phyloP scores from a whole-genome alignment of 2,329 filamentous ascomycete genomes.

The Diaporthe caulivora region DNA sequence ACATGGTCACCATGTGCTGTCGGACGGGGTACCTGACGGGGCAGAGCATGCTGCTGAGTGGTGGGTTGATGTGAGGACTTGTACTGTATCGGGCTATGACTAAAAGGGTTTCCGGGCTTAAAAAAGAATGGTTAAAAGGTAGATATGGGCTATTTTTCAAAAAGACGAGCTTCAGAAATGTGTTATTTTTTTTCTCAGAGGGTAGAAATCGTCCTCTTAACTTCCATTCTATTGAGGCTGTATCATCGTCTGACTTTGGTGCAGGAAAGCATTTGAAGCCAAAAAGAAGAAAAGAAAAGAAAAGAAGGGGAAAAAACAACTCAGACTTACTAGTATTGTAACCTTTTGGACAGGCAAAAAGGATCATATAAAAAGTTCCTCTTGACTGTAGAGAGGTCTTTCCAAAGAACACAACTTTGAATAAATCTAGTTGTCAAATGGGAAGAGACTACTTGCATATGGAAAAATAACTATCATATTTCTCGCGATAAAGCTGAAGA shows the following conservation, averaged over 20 bases:
- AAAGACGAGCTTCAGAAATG: not conserved
- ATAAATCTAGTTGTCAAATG: too few relatives aligned
- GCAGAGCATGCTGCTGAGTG: conserved; percentile 65
- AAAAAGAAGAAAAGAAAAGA: too few relatives aligned
- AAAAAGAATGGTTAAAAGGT: not conserved
- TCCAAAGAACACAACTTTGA: not conserved
- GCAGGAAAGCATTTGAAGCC: too few relatives aligned
- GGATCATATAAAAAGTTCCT: not conserved
- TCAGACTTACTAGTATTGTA: too few relatives aligned
- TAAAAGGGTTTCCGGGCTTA: not conserved
- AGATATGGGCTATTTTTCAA: not conserved
- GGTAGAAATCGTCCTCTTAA: not conserved
- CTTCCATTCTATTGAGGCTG: not conserved
- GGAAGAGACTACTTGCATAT: too few relatives aligned
- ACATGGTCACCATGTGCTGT: conserved; percentile 71
- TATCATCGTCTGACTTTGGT: too few relatives aligned
- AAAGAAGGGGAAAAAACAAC: too few relatives aligned
- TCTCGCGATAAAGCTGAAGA: not conserved
- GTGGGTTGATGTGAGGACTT: conserved; percentile 59
- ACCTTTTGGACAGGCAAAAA: not conserved
- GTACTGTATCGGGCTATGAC: not conserved
- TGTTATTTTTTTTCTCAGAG: not conserved
- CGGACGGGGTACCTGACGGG: conserved; percentile 72
- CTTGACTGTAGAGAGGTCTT: not conserved
- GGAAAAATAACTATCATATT: not conserved